These are phyloP conservation scores for Domatiomyces globalis DNA, from an alignment of 2,329 filamentous ascomycete genomes.

Conservation along the genomic window DNA sequence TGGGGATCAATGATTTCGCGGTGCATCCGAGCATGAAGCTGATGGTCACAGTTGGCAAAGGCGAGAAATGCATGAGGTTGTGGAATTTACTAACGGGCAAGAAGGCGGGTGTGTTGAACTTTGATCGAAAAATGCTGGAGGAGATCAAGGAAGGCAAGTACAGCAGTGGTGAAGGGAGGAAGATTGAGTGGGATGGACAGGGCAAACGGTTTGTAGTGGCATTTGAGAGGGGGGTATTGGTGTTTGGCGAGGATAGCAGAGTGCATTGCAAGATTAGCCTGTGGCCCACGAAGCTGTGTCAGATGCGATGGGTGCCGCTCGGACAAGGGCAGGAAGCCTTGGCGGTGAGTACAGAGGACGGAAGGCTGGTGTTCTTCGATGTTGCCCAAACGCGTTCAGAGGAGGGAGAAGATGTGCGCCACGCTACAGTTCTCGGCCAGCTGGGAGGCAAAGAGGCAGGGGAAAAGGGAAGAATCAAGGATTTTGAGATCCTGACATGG, in stretches of 20 bases:
- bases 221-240: constrained; percentile 71
- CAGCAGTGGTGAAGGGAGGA: constrained; percentile 66
- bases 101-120: constrained; percentile 85
- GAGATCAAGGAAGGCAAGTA: constrained; percentile 64
- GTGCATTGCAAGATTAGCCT: constrained; percentile 62
- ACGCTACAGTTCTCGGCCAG: constrained; percentile 50
- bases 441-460: constrained; percentile 60
- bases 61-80: constrained; percentile 78
- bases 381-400: constrained; percentile 32
- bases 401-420: constrained; percentile 44
- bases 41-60: constrained; percentile 83
- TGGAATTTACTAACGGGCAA: constrained; percentile 97
- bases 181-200: constrained; percentile 63
- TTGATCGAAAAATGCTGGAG: constrained; percentile 56
- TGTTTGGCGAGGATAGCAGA: constrained; percentile 68
- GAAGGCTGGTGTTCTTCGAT: constrained; percentile 69
- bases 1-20: constrained; percentile 88
- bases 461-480: constrained; percentile 65
- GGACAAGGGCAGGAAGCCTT: constrained; percentile 41
- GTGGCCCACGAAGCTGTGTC: constrained; percentile 65
- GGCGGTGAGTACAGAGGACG: constrained; percentile 78
- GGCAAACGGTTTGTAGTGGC: constrained; percentile 76
- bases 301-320: constrained; percentile 54
- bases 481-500: constrained; percentile 53
- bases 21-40: constrained; percentile 94